A percentile compares a stretch with the other conserved stretches of the same genome.
Conservation (phyloP, 2,329 filamentous ascomycete genomes). For the Ceratocystiopsis minuta region DNA sequence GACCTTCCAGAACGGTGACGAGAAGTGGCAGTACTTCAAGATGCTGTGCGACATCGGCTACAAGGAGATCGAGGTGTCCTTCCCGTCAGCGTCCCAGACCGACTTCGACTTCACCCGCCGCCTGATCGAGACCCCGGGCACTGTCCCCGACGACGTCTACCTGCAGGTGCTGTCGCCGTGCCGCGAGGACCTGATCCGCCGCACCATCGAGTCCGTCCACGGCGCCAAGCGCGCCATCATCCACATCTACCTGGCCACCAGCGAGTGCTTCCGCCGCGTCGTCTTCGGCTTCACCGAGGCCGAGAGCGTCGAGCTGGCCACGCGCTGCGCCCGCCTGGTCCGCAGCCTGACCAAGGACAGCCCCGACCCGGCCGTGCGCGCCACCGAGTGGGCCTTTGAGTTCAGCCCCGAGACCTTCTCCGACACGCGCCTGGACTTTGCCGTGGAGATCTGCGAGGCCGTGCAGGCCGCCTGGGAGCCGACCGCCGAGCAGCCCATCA, state of each 20-base stretch:
- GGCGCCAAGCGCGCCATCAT: constrained; percentile 88
- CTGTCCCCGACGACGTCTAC: constrained; percentile 75
- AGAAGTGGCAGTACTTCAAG: constrained; percentile 90
- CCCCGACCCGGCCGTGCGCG: constrained; percentile 32
- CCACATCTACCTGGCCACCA: constrained; percentile 91
- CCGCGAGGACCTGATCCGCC: constrained; percentile 73
- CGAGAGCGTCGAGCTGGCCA: constrained; percentile 63
- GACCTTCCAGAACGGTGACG: constrained; percentile 64
- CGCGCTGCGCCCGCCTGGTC: constrained; percentile 71
- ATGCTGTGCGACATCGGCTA: constrained; percentile 86
- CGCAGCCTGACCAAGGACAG: constrained; percentile 78
- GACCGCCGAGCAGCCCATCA: constrained; percentile 59
- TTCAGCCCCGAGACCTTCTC: constrained; percentile 84
- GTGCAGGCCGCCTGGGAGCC: constrained; percentile 91
- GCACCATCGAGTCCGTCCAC: constrained; percentile 74
- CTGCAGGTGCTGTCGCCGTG: constrained; percentile 87
- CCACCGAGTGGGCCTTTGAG: constrained; percentile 58
- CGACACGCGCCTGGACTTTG: constrained; percentile 72
- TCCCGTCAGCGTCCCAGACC: constrained; percentile 83
- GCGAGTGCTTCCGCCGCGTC: constrained; percentile 82
- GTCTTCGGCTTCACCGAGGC: constrained; percentile 79
- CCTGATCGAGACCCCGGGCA: constrained; percentile 68
- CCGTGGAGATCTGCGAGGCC: constrained; percentile 68
- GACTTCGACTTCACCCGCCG: constrained; percentile 90
- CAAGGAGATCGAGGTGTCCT: constrained; percentile 95